Conservation (phyloP, 768 basidiomycete genomes). For the Collybiopsis confluens region DNA sequence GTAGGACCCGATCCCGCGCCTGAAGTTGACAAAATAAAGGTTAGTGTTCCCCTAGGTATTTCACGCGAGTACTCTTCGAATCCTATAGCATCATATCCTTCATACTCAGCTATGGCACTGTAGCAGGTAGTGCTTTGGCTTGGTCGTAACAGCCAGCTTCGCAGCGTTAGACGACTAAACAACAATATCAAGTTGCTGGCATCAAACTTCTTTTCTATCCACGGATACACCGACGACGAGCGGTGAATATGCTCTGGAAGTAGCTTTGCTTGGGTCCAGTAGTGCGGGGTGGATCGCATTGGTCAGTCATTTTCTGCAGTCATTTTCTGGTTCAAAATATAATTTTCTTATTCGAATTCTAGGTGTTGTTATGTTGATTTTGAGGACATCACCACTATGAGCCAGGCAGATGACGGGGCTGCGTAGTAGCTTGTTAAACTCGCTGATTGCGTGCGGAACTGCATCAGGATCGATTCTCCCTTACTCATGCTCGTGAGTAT, state of each 20-base stretch:
- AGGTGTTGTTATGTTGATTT: background rate
- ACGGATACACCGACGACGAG: conserved; percentile 38
- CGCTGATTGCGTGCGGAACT: conserved; percentile 46
- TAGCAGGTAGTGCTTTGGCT: conserved; percentile 24
- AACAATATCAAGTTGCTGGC: conserved; percentile 51
- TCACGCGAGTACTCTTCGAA: background rate
- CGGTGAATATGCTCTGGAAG: conserved; percentile 55
- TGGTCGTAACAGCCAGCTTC: conserved; percentile 21
- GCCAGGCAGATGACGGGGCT: conserved; percentile 46
- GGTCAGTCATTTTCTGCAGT: conserved; percentile 21
- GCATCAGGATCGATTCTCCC: conserved; percentile 44
- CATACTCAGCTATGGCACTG: conserved; percentile 33
- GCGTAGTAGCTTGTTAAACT: conserved; percentile 56
- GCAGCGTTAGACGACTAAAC: conserved; percentile 36
- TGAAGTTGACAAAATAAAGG: conserved; percentile 2
- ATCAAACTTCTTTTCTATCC: conserved; percentile 52
- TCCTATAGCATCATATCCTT: conserved; percentile 30
- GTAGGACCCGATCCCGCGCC: conserved; percentile 1
- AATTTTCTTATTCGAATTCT: too few species aligned
- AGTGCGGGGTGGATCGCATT: conserved; percentile 67
- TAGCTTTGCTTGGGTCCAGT: conserved; percentile 48
- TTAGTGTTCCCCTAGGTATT: background rate
- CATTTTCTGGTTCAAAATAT: too few species aligned
- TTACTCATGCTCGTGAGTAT: conserved; percentile 52
- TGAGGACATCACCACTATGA: conserved; percentile 60